These are phyloP conservation scores for Rhizophagus sp. DNA, from an alignment of 192 early-diverging fungal genomes.

Conservation along the genomic window DNA sequence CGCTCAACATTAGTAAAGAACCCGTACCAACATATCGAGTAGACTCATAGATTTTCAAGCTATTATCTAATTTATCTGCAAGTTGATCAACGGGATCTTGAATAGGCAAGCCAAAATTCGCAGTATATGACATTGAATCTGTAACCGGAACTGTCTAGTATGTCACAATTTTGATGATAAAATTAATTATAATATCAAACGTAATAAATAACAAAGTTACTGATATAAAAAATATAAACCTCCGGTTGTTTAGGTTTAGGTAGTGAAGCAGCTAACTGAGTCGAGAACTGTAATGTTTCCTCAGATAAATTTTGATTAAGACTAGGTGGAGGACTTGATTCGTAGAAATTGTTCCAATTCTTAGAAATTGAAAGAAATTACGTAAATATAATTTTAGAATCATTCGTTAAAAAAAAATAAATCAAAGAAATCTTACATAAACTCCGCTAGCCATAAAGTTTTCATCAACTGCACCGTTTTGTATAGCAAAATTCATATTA, in stretches of 20 bases:
- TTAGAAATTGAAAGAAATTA: background rate
- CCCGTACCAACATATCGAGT: slow-evolving; percentile 20
- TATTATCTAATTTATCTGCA: slow-evolving; percentile 17
- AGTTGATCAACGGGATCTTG: slow-evolving; percentile 27
- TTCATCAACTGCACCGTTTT: background rate
- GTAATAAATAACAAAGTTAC: background rate
- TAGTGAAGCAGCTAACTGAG: slow-evolving; percentile 13
- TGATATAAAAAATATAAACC: background rate
- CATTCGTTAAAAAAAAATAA: background rate
- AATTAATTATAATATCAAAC: background rate
- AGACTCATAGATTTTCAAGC: slow-evolving; percentile 22
- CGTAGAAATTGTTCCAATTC: slow-evolving; percentile 2
- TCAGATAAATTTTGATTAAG: slow-evolving; percentile 22
- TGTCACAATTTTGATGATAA: background rate
- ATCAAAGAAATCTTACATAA: background rate
- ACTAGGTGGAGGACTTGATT: slow-evolving; percentile 21
- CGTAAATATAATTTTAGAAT: background rate
- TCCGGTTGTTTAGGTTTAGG: background rate
- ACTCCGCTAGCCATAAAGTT: background rate
- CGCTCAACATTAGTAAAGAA: slow-evolving; percentile 17
- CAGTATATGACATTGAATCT: background rate
- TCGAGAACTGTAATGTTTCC: slow-evolving; percentile 10
- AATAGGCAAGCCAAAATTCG: background rate
- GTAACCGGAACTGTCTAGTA: background rate
- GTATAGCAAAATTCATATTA: background rate